These are phyloP conservation scores for Cynara cardunculus DNA, from an alignment of 129 eudicot genomes.

Conservation along the genomic window DNA sequence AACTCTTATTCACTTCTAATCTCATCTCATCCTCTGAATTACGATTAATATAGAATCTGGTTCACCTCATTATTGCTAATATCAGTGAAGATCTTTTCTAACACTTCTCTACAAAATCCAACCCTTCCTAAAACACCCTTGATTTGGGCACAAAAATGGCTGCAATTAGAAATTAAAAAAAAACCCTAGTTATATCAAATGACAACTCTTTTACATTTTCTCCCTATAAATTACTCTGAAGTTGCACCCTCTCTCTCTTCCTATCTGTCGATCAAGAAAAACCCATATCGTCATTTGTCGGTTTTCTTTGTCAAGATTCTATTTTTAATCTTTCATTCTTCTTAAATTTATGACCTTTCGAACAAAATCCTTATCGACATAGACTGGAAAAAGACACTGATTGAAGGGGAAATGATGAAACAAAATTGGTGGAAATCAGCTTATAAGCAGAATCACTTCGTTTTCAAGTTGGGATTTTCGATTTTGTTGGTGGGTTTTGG, in stretches of 20 bases:
- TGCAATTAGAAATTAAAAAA: not conserved
- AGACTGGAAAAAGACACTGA: slow-evolving; percentile 14
- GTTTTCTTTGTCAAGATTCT: slow-evolving; percentile 22
- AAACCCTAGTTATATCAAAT: not conserved
- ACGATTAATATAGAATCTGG: no score
- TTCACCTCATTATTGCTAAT: no score
- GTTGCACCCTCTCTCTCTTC: not conserved
- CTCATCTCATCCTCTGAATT: no score
- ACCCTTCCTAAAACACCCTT: no score
- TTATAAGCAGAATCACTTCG: slow-evolving; percentile 48
- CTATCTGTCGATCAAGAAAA: slow-evolving; percentile 15
- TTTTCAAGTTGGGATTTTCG: slow-evolving; percentile 54
- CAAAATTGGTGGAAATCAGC: slow-evolving; percentile 40
- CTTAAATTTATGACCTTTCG: not conserved
- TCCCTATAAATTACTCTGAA: not conserved
- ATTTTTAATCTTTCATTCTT: not conserved
- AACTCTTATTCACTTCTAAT: no score
- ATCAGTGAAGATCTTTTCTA: no score
- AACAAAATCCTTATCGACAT: not conserved
- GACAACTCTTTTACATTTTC: not conserved
- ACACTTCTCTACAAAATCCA: no score
- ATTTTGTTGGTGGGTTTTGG: slow-evolving; percentile 59
- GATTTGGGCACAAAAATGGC: not conserved
- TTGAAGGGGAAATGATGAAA: slow-evolving; percentile 32
- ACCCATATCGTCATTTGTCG: slow-evolving; percentile 34